phyloP scores from a whole-genome alignment of 2,329 filamentous ascomycete species.

The Ilyonectria mors-panacis region DNA sequence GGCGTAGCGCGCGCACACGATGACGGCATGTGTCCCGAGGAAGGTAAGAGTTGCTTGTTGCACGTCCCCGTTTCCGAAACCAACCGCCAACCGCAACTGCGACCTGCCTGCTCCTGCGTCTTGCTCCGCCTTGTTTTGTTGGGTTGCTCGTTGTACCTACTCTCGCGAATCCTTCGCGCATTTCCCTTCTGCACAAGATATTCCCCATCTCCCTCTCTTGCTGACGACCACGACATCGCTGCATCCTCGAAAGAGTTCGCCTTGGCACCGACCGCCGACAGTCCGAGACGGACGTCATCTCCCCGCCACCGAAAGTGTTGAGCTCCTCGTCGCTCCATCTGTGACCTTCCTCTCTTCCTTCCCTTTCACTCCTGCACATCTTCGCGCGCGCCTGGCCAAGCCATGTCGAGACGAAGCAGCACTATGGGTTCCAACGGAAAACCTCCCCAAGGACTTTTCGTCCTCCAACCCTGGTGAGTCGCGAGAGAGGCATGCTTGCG shows the following conservation, averaged over 20 bases:
- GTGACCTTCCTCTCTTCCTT: neutral
- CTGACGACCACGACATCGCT: constrained; percentile 24
- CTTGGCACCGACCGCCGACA: constrained; percentile 25
- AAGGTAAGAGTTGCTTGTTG: constrained; percentile 41
- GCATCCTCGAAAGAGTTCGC: constrained; percentile 24
- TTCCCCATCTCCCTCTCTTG: constrained; percentile 2
- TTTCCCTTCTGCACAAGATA: constrained; percentile 10
- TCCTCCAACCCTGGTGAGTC: constrained; percentile 54
- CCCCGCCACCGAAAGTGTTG: constrained; percentile 28
- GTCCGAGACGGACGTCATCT: constrained; percentile 14
- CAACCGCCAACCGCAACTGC: constrained; percentile 18
- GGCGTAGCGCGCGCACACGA: constrained; percentile 45
- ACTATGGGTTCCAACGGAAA: constrained; percentile 53
- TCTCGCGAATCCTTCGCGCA: neutral
- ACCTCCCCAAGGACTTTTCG: constrained; percentile 48
- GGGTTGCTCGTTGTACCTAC: constrained; percentile 4
- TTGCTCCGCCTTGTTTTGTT: constrained; percentile 28
- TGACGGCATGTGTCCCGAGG: constrained; percentile 48
- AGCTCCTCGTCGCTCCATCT: constrained; percentile 18
- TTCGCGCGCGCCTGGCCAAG: constrained; percentile 30
- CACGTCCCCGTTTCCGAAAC: constrained; percentile 37
- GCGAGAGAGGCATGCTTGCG: constrained; percentile 10
- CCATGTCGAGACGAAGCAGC: constrained; percentile 76
- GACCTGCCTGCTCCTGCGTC: constrained; percentile 18
- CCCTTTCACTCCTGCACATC: constrained; percentile 2